These are phyloP conservation scores for Simplicillium aogashimaense DNA, from an alignment of 2,329 filamentous ascomycete species.

Conservation along the genomic window DNA sequence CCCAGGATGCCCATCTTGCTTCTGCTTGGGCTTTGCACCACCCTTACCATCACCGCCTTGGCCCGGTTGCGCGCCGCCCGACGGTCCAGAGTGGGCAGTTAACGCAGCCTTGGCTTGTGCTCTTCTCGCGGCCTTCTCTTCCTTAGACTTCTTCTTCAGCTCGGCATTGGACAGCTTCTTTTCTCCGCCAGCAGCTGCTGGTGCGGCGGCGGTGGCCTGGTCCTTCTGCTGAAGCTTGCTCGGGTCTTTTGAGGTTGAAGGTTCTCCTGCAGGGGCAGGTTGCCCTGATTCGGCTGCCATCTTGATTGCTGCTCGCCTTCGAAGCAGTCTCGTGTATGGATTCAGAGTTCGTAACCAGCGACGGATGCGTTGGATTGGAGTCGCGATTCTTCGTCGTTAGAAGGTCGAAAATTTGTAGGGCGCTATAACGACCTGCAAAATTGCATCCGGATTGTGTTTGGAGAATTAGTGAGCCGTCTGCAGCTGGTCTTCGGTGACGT, in stretches of 20 bases:
- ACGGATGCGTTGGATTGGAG: too few relatives aligned
- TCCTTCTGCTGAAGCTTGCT: slow-evolving; percentile 13
- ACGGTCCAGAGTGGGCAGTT: slow-evolving; percentile 25
- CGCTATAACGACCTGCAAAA: too few relatives aligned
- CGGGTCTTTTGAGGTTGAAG: slow-evolving; percentile 13
- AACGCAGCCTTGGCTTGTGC: slow-evolving; percentile 57
- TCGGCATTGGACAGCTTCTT: slow-evolving; percentile 64
- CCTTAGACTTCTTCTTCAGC: slow-evolving; percentile 77
- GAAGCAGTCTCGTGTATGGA: too few relatives aligned
- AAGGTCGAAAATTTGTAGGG: too few relatives aligned
- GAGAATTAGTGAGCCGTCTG: too few relatives aligned
- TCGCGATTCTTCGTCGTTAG: too few relatives aligned
- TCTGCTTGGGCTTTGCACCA: slow-evolving; percentile 32
- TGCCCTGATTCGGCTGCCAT: slow-evolving; percentile 23
- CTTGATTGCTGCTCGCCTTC: too few relatives aligned
- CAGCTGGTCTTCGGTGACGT: too few relatives aligned
- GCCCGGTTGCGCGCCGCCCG: slow-evolving; percentile 20
- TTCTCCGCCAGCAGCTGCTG: slow-evolving; percentile 17
- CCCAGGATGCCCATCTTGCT: slow-evolving; percentile 29
- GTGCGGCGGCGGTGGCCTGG: slow-evolving; percentile 7
- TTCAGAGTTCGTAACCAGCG: too few relatives aligned
- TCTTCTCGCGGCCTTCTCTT: slow-evolving; percentile 80
- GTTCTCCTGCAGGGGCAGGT: slow-evolving; percentile 17
- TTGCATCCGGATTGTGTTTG: too few relatives aligned
- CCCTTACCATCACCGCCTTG: slow-evolving; percentile 34